phyloP scores from a whole-genome alignment of 352 stramenopile species.

The Phytophthora melonis region DNA sequence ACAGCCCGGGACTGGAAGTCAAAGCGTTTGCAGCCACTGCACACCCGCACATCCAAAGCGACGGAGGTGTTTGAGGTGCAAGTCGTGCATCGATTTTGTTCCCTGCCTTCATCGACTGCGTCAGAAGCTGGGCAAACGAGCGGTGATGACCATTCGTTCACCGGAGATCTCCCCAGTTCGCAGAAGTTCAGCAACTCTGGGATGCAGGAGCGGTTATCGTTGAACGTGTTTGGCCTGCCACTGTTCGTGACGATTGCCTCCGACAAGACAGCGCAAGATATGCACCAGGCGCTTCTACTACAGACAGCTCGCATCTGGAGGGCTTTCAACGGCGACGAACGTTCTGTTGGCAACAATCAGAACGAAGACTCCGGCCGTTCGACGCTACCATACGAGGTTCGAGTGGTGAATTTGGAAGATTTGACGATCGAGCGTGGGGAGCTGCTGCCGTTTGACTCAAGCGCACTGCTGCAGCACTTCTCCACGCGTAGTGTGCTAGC shows the following conservation, averaged over 20 bases:
- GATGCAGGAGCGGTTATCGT: conserved; percentile 17
- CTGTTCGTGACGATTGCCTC: conserved; percentile 84
- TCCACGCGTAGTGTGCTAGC: conserved; percentile 80
- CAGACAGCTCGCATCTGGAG: conserved; percentile 70
- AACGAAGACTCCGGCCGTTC: background rate
- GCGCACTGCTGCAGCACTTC: conserved; percentile 75
- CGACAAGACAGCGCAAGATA: conserved; percentile 66
- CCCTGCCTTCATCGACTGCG: conserved; percentile 6
- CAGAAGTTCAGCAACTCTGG: conserved; percentile 26
- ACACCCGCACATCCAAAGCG: conserved; percentile 47
- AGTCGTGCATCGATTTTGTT: conserved; percentile 66
- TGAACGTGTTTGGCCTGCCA: conserved; percentile 72
- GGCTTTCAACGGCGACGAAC: conserved; percentile 16
- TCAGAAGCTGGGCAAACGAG: conserved; percentile 29
- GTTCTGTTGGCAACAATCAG: conserved; percentile 7
- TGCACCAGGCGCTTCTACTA: conserved; percentile 72
- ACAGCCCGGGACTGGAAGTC: conserved; percentile 61
- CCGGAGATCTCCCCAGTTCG: conserved; percentile 26
- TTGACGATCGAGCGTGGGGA: conserved; percentile 48
- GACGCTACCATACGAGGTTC: conserved; percentile 60
- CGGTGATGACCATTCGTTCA: conserved; percentile 21
- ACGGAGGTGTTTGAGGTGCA: conserved; percentile 84
- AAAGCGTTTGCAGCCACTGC: conserved; percentile 54
- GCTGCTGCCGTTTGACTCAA: conserved; percentile 56
- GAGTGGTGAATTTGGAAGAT: conserved; percentile 71